phyloP scores from a whole-genome alignment of 2,329 filamentous ascomycete genomes.

The Monosporascus sp. region DNA sequence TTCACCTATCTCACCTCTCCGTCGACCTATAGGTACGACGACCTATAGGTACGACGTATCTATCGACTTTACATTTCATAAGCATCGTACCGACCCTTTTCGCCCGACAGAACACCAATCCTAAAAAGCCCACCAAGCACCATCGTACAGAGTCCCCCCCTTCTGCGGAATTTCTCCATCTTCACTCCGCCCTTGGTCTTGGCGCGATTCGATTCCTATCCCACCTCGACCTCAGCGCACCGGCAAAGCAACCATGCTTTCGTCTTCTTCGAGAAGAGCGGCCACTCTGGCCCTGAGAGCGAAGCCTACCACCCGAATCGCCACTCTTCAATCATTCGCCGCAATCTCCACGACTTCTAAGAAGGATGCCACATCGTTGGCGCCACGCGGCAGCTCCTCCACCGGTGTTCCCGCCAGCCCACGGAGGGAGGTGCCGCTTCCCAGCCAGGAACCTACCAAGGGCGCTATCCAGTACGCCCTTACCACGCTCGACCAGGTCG shows the following conservation, averaged over 20 bases:
- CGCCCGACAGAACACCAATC: no score
- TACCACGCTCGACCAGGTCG: constrained; percentile 74
- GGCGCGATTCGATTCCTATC: no score
- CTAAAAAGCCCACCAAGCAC: no score
- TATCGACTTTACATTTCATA: no score
- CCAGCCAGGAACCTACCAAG: constrained; percentile 76
- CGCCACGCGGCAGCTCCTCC: constrained; percentile 37
- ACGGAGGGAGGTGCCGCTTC: constrained; percentile 68
- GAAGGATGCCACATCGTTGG: constrained; percentile 55
- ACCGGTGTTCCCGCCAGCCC: constrained; percentile 50
- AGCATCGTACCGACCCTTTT: no score
- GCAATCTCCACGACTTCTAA: constrained; percentile 62
- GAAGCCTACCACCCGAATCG: constrained; percentile 27
- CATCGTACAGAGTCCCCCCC: no score
- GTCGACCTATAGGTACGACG: no score
- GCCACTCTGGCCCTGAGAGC: neutral
- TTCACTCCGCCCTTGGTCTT: no score
- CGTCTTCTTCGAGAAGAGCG: neutral
- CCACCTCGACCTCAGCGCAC: no score
- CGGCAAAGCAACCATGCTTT: neutral
- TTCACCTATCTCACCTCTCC: no score
- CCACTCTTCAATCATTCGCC: constrained; percentile 59
- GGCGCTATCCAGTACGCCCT: constrained; percentile 79
- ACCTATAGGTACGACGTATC: no score
- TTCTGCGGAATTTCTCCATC: no score